phyloP scores from a whole-genome alignment of 331 rosid species.

The Prunus yedoensis region DNA sequence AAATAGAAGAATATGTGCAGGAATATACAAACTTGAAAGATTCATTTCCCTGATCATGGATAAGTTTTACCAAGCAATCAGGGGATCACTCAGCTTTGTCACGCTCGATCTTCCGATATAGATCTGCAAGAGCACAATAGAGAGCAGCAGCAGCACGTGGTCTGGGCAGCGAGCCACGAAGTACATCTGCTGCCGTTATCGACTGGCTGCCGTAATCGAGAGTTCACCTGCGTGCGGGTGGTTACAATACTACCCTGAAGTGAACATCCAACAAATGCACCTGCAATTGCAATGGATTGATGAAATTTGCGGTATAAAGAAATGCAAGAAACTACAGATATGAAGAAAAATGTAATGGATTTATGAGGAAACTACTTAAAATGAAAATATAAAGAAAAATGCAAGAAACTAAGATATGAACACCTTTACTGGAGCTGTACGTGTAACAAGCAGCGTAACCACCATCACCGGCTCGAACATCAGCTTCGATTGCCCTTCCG shows the following conservation, averaged over 20 bases:
- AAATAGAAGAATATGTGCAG: slow-evolving; percentile 10
- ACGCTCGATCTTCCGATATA: slow-evolving; percentile 57
- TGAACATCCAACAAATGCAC: slow-evolving; percentile 97
- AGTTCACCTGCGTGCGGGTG: slow-evolving; percentile 61
- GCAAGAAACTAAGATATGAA: background rate
- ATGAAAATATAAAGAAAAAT: background rate
- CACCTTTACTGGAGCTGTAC: slow-evolving; percentile 96
- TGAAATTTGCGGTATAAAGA: background rate
- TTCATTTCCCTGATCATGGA: background rate
- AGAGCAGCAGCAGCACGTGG: slow-evolving; percentile 88
- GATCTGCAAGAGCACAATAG: slow-evolving; percentile 70
- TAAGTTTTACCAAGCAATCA: background rate
- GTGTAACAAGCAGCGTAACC: slow-evolving; percentile 92
- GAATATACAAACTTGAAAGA: slow-evolving; percentile 7
- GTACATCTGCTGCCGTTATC: slow-evolving; percentile 63
- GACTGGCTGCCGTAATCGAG: slow-evolving; percentile 84
- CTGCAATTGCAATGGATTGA: slow-evolving; percentile 41
- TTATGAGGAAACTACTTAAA: background rate
- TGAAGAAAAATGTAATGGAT: no score
- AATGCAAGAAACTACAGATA: no score
- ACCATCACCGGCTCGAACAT: slow-evolving; percentile 90
- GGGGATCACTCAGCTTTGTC: slow-evolving; percentile 20
- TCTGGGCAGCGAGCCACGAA: slow-evolving; percentile 81
- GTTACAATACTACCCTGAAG: slow-evolving; percentile 81
- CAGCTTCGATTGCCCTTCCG: slow-evolving; percentile 94